Conservation (phyloP, 768 basidiomycete genomes). For the Hebeloma cylindrosporum region DNA sequence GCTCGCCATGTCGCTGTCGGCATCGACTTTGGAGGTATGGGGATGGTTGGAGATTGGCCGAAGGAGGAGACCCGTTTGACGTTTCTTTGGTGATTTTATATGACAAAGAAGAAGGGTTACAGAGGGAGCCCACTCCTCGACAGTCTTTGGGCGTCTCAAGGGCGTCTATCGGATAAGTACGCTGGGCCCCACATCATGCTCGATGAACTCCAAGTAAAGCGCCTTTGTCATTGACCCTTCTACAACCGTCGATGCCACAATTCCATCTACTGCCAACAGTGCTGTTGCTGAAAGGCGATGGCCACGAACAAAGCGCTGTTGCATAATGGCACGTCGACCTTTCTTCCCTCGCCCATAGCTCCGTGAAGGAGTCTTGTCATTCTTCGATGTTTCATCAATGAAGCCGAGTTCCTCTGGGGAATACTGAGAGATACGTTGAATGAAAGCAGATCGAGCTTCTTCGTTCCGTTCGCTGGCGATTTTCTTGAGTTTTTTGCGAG, state of each 20-base stretch:
- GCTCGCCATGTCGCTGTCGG: slow-evolving; percentile 42
- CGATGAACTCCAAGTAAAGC: slow-evolving; percentile 7
- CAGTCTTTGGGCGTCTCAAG: no score
- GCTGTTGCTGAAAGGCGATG: slow-evolving; percentile 25
- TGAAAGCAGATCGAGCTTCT: slow-evolving; percentile 22
- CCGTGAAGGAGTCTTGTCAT: slow-evolving; percentile 24
- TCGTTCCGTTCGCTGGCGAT: slow-evolving; percentile 34
- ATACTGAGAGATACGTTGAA: slow-evolving; percentile 28
- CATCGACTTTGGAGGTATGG: slow-evolving; percentile 36
- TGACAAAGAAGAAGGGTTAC: slow-evolving; percentile 25
- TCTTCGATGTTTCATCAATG: slow-evolving; percentile 34
- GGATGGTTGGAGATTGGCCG: slow-evolving; percentile 32
- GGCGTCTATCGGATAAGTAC: no score
- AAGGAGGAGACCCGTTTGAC: slow-evolving; percentile 13
- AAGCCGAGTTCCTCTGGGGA: slow-evolving; percentile 33
- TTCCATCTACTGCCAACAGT: slow-evolving; percentile 30
- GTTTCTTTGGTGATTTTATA: slow-evolving; percentile 18
- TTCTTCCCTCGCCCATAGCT: slow-evolving; percentile 21
- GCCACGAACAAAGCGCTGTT: slow-evolving; percentile 32
- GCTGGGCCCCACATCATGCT: slow-evolving; percentile 8
- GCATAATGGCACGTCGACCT: slow-evolving; percentile 23
- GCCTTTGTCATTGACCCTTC: slow-evolving; percentile 15
- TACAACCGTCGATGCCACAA: slow-evolving; percentile 11
- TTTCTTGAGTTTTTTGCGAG: slow-evolving; percentile 30
- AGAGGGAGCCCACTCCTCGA: no score